A percentile compares a stretch with the other conserved stretches of the same genome.
phyloP scores from a whole-genome alignment of 208 protist genomes.

The Crithidia sp. region DNA sequence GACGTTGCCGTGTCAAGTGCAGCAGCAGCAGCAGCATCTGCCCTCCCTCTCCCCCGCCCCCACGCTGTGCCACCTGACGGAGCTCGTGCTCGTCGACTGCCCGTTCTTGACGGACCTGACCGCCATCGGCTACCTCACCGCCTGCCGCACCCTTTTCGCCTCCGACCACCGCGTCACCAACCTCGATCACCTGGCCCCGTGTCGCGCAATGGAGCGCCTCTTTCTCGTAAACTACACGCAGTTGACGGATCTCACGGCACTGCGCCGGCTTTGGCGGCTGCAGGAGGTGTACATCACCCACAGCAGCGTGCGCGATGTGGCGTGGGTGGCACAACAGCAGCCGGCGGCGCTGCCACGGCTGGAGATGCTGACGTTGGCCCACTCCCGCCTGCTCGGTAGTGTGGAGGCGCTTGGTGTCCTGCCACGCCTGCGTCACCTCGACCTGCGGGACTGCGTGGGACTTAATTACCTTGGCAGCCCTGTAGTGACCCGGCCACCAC shows the following conservation, averaged over 20 bases:
- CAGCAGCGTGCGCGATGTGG: conserved; percentile 17
- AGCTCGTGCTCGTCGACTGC: conserved; percentile 23
- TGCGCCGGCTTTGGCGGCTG: conserved; percentile 16
- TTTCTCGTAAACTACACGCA: conserved; percentile 18
- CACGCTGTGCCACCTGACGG: conserved; percentile 15
- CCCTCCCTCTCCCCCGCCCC: background rate
- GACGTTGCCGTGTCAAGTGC: too few relatives aligned
- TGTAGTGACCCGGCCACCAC: too few relatives aligned
- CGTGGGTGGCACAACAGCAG: conserved; percentile 14
- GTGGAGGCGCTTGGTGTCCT: conserved; percentile 23
- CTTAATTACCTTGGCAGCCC: conserved; percentile 1
- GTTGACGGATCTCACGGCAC: conserved; percentile 8
- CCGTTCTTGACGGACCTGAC: conserved; percentile 24
- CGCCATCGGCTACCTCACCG: conserved; percentile 16
- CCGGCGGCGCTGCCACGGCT: conserved; percentile 21
- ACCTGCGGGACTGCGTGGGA: conserved; percentile 16
- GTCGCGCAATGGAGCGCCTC: conserved; percentile 12
- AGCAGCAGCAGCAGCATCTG: background rate
- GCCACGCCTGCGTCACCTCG: conserved; percentile 19
- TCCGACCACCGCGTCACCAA: conserved; percentile 10
- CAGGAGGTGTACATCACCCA: conserved; percentile 24
- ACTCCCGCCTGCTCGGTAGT: conserved; percentile 19
- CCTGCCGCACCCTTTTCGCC: conserved; percentile 17
- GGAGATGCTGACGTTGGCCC: conserved; percentile 23
- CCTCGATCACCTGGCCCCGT: conserved; percentile 13